These are phyloP conservation scores for Irpex lacteus DNA, from an alignment of 1,284 basidiomycete species.

Conservation along the genomic window DNA sequence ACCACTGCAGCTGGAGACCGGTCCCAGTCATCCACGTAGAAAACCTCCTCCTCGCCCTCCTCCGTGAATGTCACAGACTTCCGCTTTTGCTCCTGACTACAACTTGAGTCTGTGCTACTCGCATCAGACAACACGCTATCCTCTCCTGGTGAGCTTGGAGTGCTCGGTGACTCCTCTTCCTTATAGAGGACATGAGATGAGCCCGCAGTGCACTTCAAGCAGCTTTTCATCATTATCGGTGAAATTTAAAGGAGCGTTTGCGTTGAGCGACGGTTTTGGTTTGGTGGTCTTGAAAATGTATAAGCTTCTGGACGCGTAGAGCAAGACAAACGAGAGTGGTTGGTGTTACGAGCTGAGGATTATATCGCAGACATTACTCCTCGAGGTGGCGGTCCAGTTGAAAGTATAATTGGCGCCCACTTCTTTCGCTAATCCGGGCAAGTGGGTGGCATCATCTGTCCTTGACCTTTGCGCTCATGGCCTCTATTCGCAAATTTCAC, in stretches of 20 bases:
- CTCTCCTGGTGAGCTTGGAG: conserved; percentile 20
- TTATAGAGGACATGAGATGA: neutral
- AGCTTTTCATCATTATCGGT: conserved; percentile 14
- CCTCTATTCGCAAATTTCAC: neutral
- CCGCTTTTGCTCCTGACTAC: conserved; percentile 18
- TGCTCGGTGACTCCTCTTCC: conserved; percentile 22
- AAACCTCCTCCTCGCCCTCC: conserved; percentile 46
- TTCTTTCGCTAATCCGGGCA: neutral
- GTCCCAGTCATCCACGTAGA: conserved; percentile 70
- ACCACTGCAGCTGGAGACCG: conserved; percentile 39
- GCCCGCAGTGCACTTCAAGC: conserved; percentile 13
- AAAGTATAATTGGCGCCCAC: neutral
- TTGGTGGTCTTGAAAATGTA: neutral
- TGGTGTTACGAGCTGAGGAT: conserved; percentile 3
- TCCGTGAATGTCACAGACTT: conserved; percentile 59
- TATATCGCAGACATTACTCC: conserved; percentile 15
- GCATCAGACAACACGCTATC: conserved; percentile 19
- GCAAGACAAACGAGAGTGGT: neutral
- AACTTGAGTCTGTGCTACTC: conserved; percentile 14
- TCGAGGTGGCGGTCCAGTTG: conserved; percentile 13
- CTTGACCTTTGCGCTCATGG: neutral
- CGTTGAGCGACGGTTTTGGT: conserved; percentile 5
- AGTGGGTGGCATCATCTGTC: neutral
- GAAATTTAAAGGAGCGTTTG: neutral
- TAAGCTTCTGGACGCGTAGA: neutral